These are phyloP conservation scores for Leishmania guyanensis DNA, from an alignment of 208 protist genomes.

Conservation along the genomic window DNA sequence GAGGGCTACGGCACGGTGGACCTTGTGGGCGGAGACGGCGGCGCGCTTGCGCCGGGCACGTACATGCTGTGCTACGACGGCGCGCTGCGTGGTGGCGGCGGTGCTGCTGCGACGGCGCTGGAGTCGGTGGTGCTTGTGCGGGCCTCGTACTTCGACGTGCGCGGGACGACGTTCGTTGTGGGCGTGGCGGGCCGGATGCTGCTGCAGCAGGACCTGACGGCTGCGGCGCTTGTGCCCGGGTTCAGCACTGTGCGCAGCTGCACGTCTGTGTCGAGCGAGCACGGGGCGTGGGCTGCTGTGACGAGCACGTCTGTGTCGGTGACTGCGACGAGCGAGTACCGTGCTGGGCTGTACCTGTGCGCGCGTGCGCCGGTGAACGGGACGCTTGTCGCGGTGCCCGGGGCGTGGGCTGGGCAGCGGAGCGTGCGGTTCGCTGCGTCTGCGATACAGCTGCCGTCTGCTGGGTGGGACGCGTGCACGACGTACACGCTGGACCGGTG, in stretches of 20 bases:
- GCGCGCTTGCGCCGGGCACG: slow-evolving; percentile 35
- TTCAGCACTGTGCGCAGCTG: slow-evolving; percentile 56
- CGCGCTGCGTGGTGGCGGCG: not conserved
- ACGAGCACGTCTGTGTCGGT: slow-evolving; percentile 39
- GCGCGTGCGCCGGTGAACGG: slow-evolving; percentile 52
- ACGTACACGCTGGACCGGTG: slow-evolving; percentile 32
- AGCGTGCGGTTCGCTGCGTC: slow-evolving; percentile 34
- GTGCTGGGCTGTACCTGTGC: slow-evolving; percentile 49
- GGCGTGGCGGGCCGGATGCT: slow-evolving; percentile 44
- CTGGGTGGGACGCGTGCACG: slow-evolving; percentile 39
- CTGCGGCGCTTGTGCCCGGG: slow-evolving; percentile 39
- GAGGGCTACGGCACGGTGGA: slow-evolving; percentile 47
- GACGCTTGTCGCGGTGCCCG: slow-evolving; percentile 45
- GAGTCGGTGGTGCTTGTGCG: slow-evolving; percentile 47
- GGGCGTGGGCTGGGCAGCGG: not conserved
- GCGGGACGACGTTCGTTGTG: slow-evolving; percentile 51
- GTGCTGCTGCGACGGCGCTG: slow-evolving; percentile 8
- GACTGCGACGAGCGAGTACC: slow-evolving; percentile 28
- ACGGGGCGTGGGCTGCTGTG: slow-evolving; percentile 47
- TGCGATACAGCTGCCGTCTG: slow-evolving; percentile 33
- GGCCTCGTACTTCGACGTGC: slow-evolving; percentile 46
- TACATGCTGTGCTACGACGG: slow-evolving; percentile 60
- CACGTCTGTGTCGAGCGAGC: slow-evolving; percentile 23
- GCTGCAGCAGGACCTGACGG: slow-evolving; percentile 50
- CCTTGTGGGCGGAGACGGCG: slow-evolving; percentile 26